These are phyloP conservation scores for Trichaptum fuscoviolaceum DNA, from an alignment of 768 basidiomycete genomes.

Conservation along the genomic window DNA sequence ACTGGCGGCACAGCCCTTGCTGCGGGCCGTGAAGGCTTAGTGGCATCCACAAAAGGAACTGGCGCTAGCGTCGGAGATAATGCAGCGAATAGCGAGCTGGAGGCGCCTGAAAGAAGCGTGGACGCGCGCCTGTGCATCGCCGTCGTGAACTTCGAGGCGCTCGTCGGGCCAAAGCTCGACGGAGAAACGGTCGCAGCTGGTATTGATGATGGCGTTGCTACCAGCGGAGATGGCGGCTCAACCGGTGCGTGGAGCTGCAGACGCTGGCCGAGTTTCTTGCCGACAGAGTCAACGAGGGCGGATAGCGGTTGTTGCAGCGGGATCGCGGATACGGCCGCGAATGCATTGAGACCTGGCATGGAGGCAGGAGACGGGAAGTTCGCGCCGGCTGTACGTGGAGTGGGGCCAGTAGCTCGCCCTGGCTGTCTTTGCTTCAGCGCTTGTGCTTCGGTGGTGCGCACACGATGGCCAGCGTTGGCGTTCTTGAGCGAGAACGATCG, in stretches of 20 bases:
- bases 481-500: background rate
- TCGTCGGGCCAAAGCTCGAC: conserved; percentile 7
- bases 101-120: conserved; percentile 58
- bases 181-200: too few relatives aligned
- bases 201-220: background rate
- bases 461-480: background rate
- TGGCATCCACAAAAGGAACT: conserved; percentile 61
- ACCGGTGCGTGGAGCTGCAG: background rate
- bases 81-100: conserved; percentile 45
- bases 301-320: background rate
- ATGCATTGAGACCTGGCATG: background rate
- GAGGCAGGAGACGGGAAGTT: background rate
- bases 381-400: background rate
- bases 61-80: conserved; percentile 43
- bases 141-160: conserved; percentile 48
- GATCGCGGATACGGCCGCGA: background rate
- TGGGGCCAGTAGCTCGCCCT: background rate
- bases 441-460: background rate
- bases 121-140: conserved; percentile 62
- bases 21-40: background rate
- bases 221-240: background rate
- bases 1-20: background rate
- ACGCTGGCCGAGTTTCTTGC: background rate
- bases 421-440: background rate
- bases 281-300: background rate